Conservation (phyloP, 371 early-diverging fungal genomes). For the Caulochytrium protostelioides region DNA sequence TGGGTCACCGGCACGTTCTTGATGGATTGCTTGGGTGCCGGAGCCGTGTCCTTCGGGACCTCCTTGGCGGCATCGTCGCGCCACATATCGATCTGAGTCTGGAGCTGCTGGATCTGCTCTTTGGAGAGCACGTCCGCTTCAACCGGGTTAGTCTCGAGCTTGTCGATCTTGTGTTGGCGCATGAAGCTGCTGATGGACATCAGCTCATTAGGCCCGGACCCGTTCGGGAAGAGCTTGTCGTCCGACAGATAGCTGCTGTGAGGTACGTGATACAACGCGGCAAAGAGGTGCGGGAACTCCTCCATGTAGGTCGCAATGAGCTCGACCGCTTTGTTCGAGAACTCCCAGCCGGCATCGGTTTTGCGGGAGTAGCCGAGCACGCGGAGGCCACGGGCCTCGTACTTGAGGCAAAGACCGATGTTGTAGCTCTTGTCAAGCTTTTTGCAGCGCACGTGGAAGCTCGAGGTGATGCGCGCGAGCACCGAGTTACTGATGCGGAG, state of each 20-base stretch:
- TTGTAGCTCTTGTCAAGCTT: slow-evolving; percentile 35
- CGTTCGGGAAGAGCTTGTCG: neutral
- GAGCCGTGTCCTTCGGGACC: neutral
- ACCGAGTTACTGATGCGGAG: slow-evolving; percentile 35
- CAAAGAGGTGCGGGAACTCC: slow-evolving; percentile 21
- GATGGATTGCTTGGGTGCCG: too few relatives aligned
- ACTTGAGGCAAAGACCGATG: slow-evolving; percentile 71
- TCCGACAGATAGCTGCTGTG: neutral
- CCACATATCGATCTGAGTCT: slow-evolving; percentile 14
- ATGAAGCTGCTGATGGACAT: too few relatives aligned
- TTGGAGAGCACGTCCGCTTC: neutral
- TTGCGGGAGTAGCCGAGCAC: slow-evolving; percentile 69
- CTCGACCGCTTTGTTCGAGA: slow-evolving; percentile 45
- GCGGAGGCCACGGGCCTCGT: slow-evolving; percentile 60
- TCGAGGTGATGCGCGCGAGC: slow-evolving; percentile 62
- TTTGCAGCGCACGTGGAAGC: slow-evolving; percentile 40
- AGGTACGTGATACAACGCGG: neutral
- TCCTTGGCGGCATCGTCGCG: neutral
- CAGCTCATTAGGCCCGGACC: neutral
- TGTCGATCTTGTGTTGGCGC: too few relatives aligned
- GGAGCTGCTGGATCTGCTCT: slow-evolving; percentile 24
- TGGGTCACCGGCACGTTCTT: neutral
- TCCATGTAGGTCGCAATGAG: slow-evolving; percentile 50
- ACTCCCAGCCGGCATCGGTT: slow-evolving; percentile 60
- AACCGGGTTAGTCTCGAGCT: too few relatives aligned